These are phyloP conservation scores for Paramecium biaurelia DNA, from an alignment of 73 alveolate species.

Conservation along the genomic window DNA sequence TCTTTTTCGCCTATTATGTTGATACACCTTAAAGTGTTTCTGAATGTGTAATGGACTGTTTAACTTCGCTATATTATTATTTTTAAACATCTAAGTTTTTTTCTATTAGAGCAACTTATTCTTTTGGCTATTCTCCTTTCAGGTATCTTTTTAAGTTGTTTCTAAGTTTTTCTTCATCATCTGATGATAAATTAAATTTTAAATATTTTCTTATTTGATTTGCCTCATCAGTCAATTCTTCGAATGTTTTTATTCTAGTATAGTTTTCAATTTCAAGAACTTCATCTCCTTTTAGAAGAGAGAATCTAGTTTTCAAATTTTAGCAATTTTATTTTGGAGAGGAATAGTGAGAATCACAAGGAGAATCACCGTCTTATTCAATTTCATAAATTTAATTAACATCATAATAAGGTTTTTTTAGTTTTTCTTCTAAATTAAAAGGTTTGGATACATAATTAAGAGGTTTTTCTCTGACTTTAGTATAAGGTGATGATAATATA, in stretches of 20 bases:
- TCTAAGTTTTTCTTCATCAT: neutral
- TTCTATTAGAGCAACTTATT: neutral
- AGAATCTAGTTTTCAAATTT: neutral
- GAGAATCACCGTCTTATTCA: neutral
- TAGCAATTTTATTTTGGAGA: neutral
- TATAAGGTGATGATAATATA: neutral
- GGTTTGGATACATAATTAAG: neutral
- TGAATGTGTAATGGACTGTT: neutral
- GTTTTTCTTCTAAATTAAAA: neutral
- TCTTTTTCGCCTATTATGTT: neutral
- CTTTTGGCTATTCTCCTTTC: neutral
- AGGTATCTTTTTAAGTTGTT: neutral
- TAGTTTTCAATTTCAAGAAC: neutral
- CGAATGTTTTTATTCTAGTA: neutral
- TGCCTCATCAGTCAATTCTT: neutral
- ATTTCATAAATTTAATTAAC: neutral
- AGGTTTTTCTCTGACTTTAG: neutral
- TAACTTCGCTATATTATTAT: neutral
- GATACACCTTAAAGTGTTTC: neutral
- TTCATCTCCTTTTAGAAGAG: neutral
- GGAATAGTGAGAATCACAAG: neutral
- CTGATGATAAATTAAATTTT: neutral
- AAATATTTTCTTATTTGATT: neutral
- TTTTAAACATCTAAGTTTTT: neutral
- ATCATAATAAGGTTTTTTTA: constrained; percentile 29